These are phyloP conservation scores for Blastomyces emzantsi DNA, from an alignment of 2,329 filamentous ascomycete genomes.

Conservation along the genomic window DNA sequence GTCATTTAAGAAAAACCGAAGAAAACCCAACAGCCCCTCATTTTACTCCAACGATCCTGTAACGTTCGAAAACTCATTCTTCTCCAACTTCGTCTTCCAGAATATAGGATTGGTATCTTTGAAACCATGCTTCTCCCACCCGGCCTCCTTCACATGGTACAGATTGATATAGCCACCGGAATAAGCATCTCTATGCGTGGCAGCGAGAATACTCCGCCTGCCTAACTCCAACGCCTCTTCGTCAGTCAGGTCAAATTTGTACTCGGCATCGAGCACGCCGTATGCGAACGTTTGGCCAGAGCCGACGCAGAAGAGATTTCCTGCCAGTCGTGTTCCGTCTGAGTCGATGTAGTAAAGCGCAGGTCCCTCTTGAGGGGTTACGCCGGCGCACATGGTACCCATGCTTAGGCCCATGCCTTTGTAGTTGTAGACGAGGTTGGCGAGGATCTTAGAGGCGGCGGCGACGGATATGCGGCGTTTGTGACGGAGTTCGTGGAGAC, in stretches of 20 bases:
- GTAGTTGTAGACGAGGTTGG: slow-evolving; percentile 96
- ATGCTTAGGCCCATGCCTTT: slow-evolving; percentile 98
- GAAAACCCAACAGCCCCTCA: neutral
- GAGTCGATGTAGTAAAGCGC: slow-evolving; percentile 99
- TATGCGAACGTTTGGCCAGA: slow-evolving; percentile 99
- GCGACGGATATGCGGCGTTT: slow-evolving; percentile 98
- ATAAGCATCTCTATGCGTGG: slow-evolving; percentile 96
- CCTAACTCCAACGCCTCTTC: slow-evolving; percentile 89
- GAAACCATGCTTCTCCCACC: slow-evolving; percentile 99
- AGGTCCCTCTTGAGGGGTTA: slow-evolving; percentile 82
- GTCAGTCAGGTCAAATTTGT: slow-evolving; percentile 76
- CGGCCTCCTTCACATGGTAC: slow-evolving; percentile 98
- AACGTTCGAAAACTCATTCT: slow-evolving; percentile 97
- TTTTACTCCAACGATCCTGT: slow-evolving; percentile 55
- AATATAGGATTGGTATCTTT: slow-evolving; percentile 98
- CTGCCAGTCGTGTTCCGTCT: slow-evolving; percentile 83
- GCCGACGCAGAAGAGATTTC: slow-evolving; percentile 96
- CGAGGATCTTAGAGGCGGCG: slow-evolving; percentile 94
- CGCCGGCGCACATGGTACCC: slow-evolving; percentile 99
- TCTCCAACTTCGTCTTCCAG: slow-evolving; percentile 98
- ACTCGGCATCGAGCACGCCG: slow-evolving; percentile 93
- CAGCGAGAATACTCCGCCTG: slow-evolving; percentile 83
- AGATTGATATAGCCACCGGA: slow-evolving; percentile 98
- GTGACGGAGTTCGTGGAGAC: slow-evolving; percentile 96
- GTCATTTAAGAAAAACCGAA: neutral